Evolutionary conservation across 176 grass and related monocot genomes (phyloP).

Genomic region (Zea mays): DNA sequence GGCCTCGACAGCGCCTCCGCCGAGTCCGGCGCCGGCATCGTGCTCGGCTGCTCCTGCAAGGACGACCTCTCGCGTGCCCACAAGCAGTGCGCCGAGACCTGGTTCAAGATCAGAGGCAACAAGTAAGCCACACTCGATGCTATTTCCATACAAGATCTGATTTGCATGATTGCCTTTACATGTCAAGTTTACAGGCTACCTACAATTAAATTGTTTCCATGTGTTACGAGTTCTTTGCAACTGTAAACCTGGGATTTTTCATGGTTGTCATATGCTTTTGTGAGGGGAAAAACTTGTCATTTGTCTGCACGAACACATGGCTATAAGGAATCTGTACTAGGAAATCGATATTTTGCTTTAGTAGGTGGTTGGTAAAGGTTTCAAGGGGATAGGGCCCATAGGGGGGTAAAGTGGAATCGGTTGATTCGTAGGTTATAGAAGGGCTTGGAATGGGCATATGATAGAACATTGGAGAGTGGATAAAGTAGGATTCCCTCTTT

Average conservation of each 20-base stretch:
- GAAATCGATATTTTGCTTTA: slow-evolving; percentile 39
- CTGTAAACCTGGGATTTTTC: slow-evolving; percentile 15
- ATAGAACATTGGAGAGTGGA: slow-evolving; percentile 27
- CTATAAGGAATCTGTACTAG: slow-evolving; percentile 51
- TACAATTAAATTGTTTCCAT: slow-evolving; percentile 7
- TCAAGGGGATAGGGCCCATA: slow-evolving; percentile 31
- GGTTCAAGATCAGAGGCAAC: slow-evolving; percentile 99
- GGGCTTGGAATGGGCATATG: slow-evolving; percentile 39
- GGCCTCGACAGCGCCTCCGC: slow-evolving; percentile 61
- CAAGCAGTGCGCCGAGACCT: slow-evolving; percentile 97
- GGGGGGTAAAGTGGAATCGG: slow-evolving; percentile 34
- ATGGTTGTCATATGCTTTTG: slow-evolving; percentile 12
- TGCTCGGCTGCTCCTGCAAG: slow-evolving; percentile 97
- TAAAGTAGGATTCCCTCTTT: slow-evolving; percentile 40
- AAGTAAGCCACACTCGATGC: slow-evolving; percentile 57
- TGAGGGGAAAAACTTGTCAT: not conserved
- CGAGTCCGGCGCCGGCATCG: slow-evolving; percentile 71
- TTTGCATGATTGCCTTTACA: not conserved
- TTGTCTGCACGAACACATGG: slow-evolving; percentile 37
- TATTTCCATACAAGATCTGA: slow-evolving; percentile 3
- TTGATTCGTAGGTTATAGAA: slow-evolving; percentile 42
- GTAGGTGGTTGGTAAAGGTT: slow-evolving; percentile 45
- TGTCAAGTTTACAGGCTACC: not conserved
- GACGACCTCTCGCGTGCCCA: slow-evolving; percentile 81
- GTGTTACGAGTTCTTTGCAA: slow-evolving; percentile 7